Evolutionary conservation across 495 filamentous ascomycete species (phyloP).

Genomic region (Thermochaetoides thermophila): DNA sequence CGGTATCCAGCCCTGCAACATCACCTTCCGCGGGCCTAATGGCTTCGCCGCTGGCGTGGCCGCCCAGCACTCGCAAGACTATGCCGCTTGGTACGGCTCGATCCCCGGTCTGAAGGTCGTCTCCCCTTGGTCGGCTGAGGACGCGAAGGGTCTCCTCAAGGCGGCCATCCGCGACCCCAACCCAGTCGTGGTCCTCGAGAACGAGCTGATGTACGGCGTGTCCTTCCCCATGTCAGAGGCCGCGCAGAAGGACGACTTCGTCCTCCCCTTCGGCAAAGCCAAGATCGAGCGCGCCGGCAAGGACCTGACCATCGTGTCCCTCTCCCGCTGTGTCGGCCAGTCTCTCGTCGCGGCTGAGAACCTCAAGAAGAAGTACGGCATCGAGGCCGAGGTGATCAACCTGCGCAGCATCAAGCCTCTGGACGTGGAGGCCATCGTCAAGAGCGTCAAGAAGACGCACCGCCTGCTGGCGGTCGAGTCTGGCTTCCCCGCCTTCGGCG

Average conservation of each 20-base stretch:
- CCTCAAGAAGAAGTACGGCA: conserved; percentile 88
- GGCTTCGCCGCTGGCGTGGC: conserved; percentile 92
- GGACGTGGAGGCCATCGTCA: conserved; percentile 85
- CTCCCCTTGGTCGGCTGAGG: conserved; percentile 86
- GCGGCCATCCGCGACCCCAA: conserved; percentile 97
- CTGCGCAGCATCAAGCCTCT: conserved; percentile 92
- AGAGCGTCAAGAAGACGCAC: conserved; percentile 96
- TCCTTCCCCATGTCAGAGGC: conserved; percentile 92
- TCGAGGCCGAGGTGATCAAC: conserved; percentile 95
- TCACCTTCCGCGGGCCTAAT: conserved; percentile 98
- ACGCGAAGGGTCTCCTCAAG: conserved; percentile 95
- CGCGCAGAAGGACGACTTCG: conserved; percentile 88
- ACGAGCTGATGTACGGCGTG: conserved; percentile 93
- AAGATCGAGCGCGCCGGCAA: conserved; percentile 95
- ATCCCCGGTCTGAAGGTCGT: conserved; percentile 97
- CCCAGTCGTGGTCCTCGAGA: conserved; percentile 88
- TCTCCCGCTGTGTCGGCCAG: conserved; percentile 92
- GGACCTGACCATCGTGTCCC: conserved; percentile 86
- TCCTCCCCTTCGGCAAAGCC: conserved; percentile 92
- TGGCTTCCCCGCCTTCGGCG: conserved; percentile 88
- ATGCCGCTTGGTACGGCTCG: conserved; percentile 95
- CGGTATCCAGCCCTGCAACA: conserved; percentile 97
- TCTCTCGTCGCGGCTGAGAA: conserved; percentile 73
- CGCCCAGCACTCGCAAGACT: conserved; percentile 97
- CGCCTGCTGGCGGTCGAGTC: conserved; percentile 85